Conservation (phyloP, 2,329 filamentous ascomycete species). For the Corynespora cassiicola region DNA sequence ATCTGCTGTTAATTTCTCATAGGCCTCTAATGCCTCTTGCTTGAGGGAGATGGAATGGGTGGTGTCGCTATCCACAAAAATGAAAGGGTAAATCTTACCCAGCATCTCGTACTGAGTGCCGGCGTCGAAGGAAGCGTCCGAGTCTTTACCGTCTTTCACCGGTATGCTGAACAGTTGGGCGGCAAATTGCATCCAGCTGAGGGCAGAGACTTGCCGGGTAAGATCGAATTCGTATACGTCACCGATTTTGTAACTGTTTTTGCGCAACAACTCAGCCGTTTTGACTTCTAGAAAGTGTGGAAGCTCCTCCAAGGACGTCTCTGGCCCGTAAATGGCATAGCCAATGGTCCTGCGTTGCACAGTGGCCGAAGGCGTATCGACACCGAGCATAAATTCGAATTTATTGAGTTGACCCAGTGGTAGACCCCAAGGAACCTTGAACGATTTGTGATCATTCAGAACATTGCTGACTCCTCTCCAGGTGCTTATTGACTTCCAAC, state of each 20-base stretch:
- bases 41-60: constrained; percentile 21
- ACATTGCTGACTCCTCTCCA: constrained; percentile 29
- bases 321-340: constrained; percentile 19
- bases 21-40: constrained; percentile 12
- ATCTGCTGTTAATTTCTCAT: constrained; percentile 5
- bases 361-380: constrained; percentile 16
- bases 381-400: constrained; percentile 26
- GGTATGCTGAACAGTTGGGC: constrained; percentile 35
- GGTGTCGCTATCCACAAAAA: constrained; percentile 35
- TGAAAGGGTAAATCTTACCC: constrained; percentile 31
- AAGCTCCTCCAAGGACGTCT: constrained; percentile 18
- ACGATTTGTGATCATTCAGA: constrained; percentile 29
- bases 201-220: constrained; percentile 31
- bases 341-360: constrained; percentile 16
- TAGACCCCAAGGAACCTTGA: constrained; percentile 38
- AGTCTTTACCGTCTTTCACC: constrained; percentile 22
- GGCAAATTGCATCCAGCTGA: constrained; percentile 36
- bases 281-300: constrained; percentile 23
- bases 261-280: constrained; percentile 33
- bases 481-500: no score
- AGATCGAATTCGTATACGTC: constrained; percentile 40
- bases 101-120: constrained; percentile 32
- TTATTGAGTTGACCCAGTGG: constrained; percentile 28
- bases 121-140: constrained; percentile 22
- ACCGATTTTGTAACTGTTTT: constrained; percentile 35